A percentile compares a stretch with the other conserved stretches of the same genome.
phyloP scores from a whole-genome alignment of 805 yeast genomes.

The Zygosaccharomyces lentus region DNA sequence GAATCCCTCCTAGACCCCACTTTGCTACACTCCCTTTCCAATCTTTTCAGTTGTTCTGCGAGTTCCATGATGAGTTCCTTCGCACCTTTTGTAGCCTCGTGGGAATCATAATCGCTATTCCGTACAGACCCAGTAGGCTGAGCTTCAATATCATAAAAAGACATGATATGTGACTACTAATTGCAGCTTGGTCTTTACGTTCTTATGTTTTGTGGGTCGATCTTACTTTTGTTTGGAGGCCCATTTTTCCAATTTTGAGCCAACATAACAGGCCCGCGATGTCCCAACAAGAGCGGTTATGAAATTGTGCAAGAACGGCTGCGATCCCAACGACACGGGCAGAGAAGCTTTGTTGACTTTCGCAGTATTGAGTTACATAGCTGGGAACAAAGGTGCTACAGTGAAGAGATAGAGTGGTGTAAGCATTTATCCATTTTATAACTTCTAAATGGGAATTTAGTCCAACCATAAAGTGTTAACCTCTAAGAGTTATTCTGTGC shows the following conservation, averaged over 20 bases:
- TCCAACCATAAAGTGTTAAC: no score
- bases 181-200: constrained; percentile 18
- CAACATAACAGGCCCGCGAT: constrained; percentile 1
- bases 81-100: neutral
- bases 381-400: no score
- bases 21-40: constrained; percentile 15
- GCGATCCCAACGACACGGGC: no score
- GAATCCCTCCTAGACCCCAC: constrained; percentile 37
- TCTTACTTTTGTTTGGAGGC: neutral
- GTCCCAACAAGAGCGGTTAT: neutral
- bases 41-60: constrained; percentile 13
- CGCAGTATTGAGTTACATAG: no score
- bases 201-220: neutral
- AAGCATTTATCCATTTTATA: no score
- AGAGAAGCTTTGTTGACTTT: no score
- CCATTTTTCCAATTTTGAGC: neutral
- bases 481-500: no score
- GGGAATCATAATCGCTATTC: neutral
- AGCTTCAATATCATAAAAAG: constrained; percentile 24
- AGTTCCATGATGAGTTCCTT: constrained; percentile 13
- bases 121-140: constrained; percentile 1
- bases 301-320: neutral
- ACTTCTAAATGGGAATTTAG: no score
- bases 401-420: no score
- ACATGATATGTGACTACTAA: constrained; percentile 15